A percentile compares a stretch with the other conserved stretches of the same genome.
These are phyloP conservation scores for Tetrapisispora pingtungensis DNA, from an alignment of 805 yeast genomes.

Conservation along the genomic window DNA sequence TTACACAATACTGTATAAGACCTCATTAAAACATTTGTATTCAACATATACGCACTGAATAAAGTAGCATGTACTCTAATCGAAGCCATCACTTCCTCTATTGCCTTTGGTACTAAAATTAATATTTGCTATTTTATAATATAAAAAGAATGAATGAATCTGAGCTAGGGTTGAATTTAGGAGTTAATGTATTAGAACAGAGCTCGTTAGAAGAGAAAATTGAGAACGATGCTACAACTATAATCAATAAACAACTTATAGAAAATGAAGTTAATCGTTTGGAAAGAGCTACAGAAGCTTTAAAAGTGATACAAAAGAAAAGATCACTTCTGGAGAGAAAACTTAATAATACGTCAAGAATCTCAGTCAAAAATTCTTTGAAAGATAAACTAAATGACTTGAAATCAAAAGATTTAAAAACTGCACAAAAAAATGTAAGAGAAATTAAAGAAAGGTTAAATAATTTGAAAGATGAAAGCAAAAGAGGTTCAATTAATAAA, in stretches of 20 bases:
- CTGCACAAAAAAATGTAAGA: slow-evolving; percentile 46
- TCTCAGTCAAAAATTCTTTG: slow-evolving; percentile 51
- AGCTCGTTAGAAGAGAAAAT: slow-evolving; percentile 65
- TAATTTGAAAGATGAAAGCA: slow-evolving; percentile 15
- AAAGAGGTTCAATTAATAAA: slow-evolving; percentile 10
- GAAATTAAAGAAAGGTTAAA: slow-evolving; percentile 48
- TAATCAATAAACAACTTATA: slow-evolving; percentile 48
- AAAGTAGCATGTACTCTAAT: no score
- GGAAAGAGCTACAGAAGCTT: slow-evolving; percentile 49
- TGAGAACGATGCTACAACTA: slow-evolving; percentile 56
- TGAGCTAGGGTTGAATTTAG: slow-evolving; percentile 27
- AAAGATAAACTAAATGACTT: slow-evolving; percentile 45
- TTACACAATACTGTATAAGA: no score
- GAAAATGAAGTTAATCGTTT: slow-evolving; percentile 70
- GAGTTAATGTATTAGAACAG: slow-evolving; percentile 65
- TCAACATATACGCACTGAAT: no score
- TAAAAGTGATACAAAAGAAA: slow-evolving; percentile 36
- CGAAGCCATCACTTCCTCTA: no score
- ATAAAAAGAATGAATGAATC: not conserved
- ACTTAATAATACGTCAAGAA: slow-evolving; percentile 45
- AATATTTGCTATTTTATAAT: not conserved
- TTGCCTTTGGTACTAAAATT: no score
- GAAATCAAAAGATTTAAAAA: slow-evolving; percentile 40
- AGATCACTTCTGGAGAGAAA: slow-evolving; percentile 39
- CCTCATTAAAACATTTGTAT: no score